Evolutionary conservation across 305 asterid species (phyloP).

Genomic region (Plantago coronopus): DNA sequence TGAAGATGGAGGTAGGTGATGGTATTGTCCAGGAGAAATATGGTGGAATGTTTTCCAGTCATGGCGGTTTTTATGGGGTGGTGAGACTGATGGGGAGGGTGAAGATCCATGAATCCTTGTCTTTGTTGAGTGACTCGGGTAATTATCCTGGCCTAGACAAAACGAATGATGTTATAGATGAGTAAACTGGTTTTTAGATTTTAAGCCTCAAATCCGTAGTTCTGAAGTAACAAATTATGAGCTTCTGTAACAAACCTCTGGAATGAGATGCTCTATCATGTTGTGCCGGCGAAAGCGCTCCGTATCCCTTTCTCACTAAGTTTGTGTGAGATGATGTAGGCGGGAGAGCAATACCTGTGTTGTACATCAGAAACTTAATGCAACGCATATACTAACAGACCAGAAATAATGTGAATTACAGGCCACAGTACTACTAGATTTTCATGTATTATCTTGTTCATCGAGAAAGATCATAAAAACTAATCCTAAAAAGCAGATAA

Average conservation of each 20-base stretch:
- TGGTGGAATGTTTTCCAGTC: conserved; percentile 31
- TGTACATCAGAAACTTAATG: not conserved
- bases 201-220: conserved; percentile 7
- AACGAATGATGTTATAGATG: conserved; percentile 12
- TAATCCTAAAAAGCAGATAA: not conserved
- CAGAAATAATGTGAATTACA: not conserved
- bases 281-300: conserved; percentile 10
- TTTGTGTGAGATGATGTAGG: conserved; percentile 19
- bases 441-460: not conserved
- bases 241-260: conserved; percentile 26
- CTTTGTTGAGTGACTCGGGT: conserved; percentile 30
- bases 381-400: conserved; percentile 13
- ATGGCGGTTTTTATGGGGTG: conserved; percentile 32
- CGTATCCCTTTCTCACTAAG: not conserved
- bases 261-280: conserved; percentile 19
- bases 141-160: conserved; percentile 34
- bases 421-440: conserved; percentile 3
- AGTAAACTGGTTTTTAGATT: not conserved
- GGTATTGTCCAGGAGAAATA: conserved; percentile 37
- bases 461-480: too few species aligned
- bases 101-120: conserved; percentile 30
- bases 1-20: conserved; percentile 26
- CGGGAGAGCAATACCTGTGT: conserved; percentile 16
- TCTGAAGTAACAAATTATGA: not conserved
- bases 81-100: conserved; percentile 29